A percentile compares a stretch with the other conserved stretches of the same genome.
phyloP scores from a whole-genome alignment of 805 yeast species.

The Hanseniaspora taiwanica region DNA sequence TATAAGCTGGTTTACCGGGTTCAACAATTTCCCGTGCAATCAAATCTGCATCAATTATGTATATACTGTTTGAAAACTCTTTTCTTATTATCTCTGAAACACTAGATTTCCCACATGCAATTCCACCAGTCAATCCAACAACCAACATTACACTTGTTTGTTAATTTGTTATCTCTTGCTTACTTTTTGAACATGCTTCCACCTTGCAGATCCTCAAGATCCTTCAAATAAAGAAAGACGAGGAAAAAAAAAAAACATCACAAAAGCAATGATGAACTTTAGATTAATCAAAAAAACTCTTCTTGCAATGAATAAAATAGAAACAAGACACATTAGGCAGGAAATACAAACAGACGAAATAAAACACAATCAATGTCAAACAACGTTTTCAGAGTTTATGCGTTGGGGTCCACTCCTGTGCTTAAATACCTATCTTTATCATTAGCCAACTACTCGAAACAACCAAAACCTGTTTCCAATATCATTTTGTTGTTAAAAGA shows the following conservation, averaged over 20 bases:
- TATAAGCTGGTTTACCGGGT: slow-evolving; percentile 66
- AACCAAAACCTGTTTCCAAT: slow-evolving; percentile 24
- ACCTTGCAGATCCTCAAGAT: too few species aligned
- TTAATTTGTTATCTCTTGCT: not conserved
- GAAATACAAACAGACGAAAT: not conserved
- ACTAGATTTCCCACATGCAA: slow-evolving; percentile 93
- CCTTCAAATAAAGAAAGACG: too few species aligned
- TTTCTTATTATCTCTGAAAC: slow-evolving; percentile 50
- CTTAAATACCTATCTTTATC: slow-evolving; percentile 31
- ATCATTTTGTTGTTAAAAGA: slow-evolving; percentile 31
- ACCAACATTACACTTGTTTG: slow-evolving; percentile 45
- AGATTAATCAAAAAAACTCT: too few species aligned
- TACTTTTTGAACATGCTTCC: not conserved
- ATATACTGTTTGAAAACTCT: slow-evolving; percentile 28
- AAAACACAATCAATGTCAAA: not conserved
- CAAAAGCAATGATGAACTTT: too few species aligned
- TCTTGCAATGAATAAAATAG: too few species aligned
- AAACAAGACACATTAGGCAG: not conserved
- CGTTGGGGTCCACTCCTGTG: slow-evolving; percentile 32
- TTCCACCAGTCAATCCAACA: slow-evolving; percentile 95
- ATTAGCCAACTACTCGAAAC: slow-evolving; percentile 27
- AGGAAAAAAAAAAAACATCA: too few species aligned
- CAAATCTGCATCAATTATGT: slow-evolving; percentile 78
- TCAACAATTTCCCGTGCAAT: slow-evolving; percentile 77
- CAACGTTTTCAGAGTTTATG: slow-evolving; percentile 24